Conservation (phyloP, 805 yeast species). For the Yamadazyma nakazawae region DNA sequence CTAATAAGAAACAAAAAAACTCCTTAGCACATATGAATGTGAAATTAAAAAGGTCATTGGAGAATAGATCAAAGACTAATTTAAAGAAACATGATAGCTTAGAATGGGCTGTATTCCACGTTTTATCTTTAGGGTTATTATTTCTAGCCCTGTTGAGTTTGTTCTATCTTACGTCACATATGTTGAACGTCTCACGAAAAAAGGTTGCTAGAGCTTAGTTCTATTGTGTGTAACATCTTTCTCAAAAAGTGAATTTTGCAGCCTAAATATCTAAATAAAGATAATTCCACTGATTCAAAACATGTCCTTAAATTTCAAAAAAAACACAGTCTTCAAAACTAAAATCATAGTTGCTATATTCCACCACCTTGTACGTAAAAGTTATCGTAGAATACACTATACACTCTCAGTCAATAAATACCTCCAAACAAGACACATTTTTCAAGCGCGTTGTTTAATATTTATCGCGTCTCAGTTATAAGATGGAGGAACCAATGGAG, state of each 20-base stretch:
- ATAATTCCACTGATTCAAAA: too few species aligned
- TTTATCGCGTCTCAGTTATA: neutral
- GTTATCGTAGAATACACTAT: too few species aligned
- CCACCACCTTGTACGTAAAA: too few species aligned
- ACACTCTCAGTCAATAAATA: neutral
- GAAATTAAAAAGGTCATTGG: slow-evolving; percentile 12
- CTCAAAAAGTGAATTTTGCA: neutral
- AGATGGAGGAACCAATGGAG: slow-evolving; percentile 7
- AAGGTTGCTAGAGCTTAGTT: neutral
- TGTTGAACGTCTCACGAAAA: neutral
- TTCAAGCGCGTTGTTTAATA: slow-evolving; percentile 1
- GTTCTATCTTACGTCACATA: neutral
- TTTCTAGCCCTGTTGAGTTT: neutral
- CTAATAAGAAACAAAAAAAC: slow-evolving; percentile 8
- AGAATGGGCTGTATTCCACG: neutral
- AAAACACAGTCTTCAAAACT: too few species aligned
- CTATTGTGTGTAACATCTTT: neutral
- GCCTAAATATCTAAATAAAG: neutral
- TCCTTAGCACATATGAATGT: slow-evolving; percentile 6
- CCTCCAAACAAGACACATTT: neutral
- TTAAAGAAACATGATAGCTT: neutral
- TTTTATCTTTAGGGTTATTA: neutral
- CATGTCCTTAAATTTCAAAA: neutral
- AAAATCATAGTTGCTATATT: too few species aligned
- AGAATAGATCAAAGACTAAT: slow-evolving; percentile 7